Conservation (phyloP, 2,329 filamentous ascomycete genomes). For the Setomelanomma holmii region DNA sequence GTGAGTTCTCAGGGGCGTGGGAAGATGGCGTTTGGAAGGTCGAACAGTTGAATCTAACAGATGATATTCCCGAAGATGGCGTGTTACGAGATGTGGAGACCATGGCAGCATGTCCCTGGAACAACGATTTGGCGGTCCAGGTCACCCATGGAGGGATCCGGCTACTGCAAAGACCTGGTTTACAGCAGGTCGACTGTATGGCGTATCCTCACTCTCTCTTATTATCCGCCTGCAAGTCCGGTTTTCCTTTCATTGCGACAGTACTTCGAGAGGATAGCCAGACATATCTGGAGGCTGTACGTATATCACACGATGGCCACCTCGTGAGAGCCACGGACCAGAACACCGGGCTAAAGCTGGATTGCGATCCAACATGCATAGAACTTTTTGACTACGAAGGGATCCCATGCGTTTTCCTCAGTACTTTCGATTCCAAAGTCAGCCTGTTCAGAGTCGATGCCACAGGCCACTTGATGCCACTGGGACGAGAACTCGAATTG, state of each 20-base stretch:
- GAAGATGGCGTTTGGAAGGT: conserved; percentile 35
- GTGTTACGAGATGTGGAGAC: conserved; percentile 42
- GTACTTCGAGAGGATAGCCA: conserved; percentile 24
- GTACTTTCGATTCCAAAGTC: conserved; percentile 35
- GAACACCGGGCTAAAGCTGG: conserved; percentile 20
- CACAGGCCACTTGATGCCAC: conserved; percentile 4
- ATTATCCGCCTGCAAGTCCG: conserved; percentile 25
- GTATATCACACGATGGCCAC: conserved; percentile 20
- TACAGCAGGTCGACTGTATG: conserved; percentile 22
- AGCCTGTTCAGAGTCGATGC: conserved; percentile 28
- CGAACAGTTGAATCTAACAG: conserved; percentile 27
- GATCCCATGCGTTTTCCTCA: conserved; percentile 32
- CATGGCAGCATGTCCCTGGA: conserved; percentile 34
- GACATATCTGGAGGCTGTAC: conserved; percentile 31
- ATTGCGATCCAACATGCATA: conserved; percentile 43
- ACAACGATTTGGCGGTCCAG: conserved; percentile 34
- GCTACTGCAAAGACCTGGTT: conserved; percentile 26
- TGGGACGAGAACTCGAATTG: conserved; percentile 19
- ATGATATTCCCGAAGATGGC: conserved; percentile 29
- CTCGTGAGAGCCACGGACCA: conserved; percentile 13
- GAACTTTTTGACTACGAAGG: conserved; percentile 35
- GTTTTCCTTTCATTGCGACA: conserved; percentile 24
- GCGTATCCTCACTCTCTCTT: conserved; percentile 27
- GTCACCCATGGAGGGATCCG: conserved; percentile 36
- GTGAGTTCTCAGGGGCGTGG: conserved; percentile 28